These are phyloP conservation scores for Xenoacremonium recifei DNA, from an alignment of 2,329 filamentous ascomycete species.

Conservation along the genomic window DNA sequence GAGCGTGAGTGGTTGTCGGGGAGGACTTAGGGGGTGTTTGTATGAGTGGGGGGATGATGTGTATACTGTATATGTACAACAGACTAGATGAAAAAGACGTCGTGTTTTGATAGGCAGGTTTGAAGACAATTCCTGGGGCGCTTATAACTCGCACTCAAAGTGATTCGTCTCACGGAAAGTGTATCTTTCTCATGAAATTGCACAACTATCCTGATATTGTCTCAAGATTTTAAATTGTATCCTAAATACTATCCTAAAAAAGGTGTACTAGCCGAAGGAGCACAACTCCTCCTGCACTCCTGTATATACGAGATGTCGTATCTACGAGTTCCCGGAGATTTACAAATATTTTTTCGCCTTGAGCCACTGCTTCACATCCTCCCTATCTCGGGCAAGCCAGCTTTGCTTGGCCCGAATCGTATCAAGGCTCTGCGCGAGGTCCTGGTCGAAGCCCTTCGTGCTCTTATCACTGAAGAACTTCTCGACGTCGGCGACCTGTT, in stretches of 20 bases:
- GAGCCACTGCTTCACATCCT: slow-evolving; percentile 66
- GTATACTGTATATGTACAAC: slow-evolving; percentile 33
- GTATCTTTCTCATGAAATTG: too few species aligned
- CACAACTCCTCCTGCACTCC: too few species aligned
- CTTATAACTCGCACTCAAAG: too few species aligned
- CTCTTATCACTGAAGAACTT: slow-evolving; percentile 79
- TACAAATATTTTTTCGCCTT: slow-evolving; percentile 27
- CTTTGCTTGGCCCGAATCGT: slow-evolving; percentile 72
- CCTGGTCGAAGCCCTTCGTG: slow-evolving; percentile 82
- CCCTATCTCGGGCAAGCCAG: slow-evolving; percentile 59
- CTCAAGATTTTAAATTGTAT: too few species aligned
- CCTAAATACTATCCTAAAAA: too few species aligned
- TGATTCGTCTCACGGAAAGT: too few species aligned
- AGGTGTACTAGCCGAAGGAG: too few species aligned
- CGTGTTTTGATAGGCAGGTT: slow-evolving; percentile 8
- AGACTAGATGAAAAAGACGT: slow-evolving; percentile 22
- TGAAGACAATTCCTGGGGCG: not conserved
- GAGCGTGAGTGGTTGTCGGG: slow-evolving; percentile 44
- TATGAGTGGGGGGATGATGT: slow-evolving; percentile 13
- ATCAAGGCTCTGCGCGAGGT: slow-evolving; percentile 86
- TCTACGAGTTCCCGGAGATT: too few species aligned
- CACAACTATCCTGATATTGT: too few species aligned
- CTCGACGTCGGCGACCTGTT: slow-evolving; percentile 74
- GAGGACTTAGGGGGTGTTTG: slow-evolving; percentile 26
- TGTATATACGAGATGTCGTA: too few species aligned